Evolutionary conservation across 2,329 filamentous ascomycete genomes (phyloP).

Genomic region (Trichoderma cornu-damae): DNA sequence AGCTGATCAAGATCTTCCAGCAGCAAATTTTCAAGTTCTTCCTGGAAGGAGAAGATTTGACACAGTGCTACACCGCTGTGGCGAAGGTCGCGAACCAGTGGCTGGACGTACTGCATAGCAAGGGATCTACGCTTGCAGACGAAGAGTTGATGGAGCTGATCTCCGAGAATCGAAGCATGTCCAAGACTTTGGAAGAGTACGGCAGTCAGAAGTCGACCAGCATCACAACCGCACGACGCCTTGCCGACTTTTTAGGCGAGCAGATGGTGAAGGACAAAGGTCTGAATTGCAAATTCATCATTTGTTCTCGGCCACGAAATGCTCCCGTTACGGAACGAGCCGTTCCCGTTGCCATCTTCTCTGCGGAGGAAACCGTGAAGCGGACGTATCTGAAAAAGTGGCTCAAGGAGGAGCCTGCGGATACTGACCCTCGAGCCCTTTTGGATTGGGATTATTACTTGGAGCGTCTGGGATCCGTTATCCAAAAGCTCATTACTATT

Average conservation of each 20-base stretch:
- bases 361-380: slow-evolving; percentile 83
- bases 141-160: slow-evolving; percentile 99
- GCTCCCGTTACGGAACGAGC: slow-evolving; percentile 93
- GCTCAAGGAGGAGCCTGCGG: slow-evolving; percentile 85
- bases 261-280: slow-evolving; percentile 99
- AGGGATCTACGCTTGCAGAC: slow-evolving; percentile 83
- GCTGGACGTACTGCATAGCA: slow-evolving; percentile 89
- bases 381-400: slow-evolving; percentile 88
- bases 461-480: slow-evolving; percentile 91
- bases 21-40: slow-evolving; percentile 99
- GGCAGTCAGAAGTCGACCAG: slow-evolving; percentile 93
- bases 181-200: slow-evolving; percentile 94
- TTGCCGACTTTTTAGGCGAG: slow-evolving; percentile 94
- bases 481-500: slow-evolving; percentile 98
- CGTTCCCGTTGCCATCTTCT: slow-evolving; percentile 94
- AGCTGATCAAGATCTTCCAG: slow-evolving; percentile 99
- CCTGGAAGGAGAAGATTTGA: slow-evolving; percentile 78
- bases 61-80: slow-evolving; percentile 85
- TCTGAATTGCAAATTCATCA: slow-evolving; percentile 99
- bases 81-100: slow-evolving; percentile 93
- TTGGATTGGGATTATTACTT: slow-evolving; percentile 98
- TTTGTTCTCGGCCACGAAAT: slow-evolving; percentile 78
- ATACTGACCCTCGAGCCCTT: slow-evolving; percentile 83
- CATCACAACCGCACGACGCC: slow-evolving; percentile 93
- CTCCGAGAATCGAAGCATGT: slow-evolving; percentile 98